Percentiles rank a stretch among this genome's conserved stretches.
Evolutionary conservation across 371 early-diverging fungal species (phyloP).

Genomic region (Capniomyces stellatus): DNA sequence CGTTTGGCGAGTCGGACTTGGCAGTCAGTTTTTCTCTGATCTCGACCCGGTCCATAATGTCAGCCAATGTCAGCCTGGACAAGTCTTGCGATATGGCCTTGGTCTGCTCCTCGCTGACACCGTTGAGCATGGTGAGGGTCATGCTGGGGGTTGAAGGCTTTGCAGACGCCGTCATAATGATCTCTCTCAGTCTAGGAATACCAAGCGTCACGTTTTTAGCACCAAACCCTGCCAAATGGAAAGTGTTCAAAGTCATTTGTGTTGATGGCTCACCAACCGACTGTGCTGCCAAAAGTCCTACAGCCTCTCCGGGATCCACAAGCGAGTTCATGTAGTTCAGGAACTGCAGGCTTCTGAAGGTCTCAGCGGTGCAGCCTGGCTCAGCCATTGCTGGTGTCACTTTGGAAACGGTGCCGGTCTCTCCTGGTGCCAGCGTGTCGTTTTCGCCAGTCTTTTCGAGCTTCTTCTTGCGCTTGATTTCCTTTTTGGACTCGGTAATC

Average conservation of each 20-base stretch:
- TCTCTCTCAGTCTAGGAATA: slow-evolving; percentile 99
- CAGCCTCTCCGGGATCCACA: slow-evolving; percentile 96
- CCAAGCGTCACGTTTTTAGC: slow-evolving; percentile 98
- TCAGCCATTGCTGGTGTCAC: slow-evolving; percentile 11
- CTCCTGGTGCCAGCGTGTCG: slow-evolving; percentile 21
- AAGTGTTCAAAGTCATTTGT: slow-evolving; percentile 99
- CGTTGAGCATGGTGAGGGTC: slow-evolving; percentile 18
- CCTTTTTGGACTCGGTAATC: slow-evolving; percentile 4
- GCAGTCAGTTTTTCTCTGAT: slow-evolving; percentile 35
- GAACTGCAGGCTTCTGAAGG: slow-evolving; percentile 80
- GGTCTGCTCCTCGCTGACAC: slow-evolving; percentile 24
- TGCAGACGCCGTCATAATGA: slow-evolving; percentile 97
- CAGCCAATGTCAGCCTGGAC: slow-evolving; percentile 51
- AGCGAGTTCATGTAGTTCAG: slow-evolving; percentile 84
- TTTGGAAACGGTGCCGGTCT: slow-evolving; percentile 29
- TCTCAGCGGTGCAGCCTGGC: slow-evolving; percentile 21
- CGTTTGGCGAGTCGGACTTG: background rate
- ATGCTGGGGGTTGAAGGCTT: slow-evolving; percentile 92
- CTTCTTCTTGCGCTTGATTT: slow-evolving; percentile 9
- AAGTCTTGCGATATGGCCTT: slow-evolving; percentile 14
- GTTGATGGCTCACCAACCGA: slow-evolving; percentile 99
- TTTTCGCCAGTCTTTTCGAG: background rate
- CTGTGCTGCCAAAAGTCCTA: slow-evolving; percentile 98
- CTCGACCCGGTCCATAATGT: slow-evolving; percentile 63
- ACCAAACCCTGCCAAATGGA: slow-evolving; percentile 99